These are phyloP conservation scores for Thecaphora thlaspeos DNA, from an alignment of 1,284 basidiomycete species.

Conservation along the genomic window DNA sequence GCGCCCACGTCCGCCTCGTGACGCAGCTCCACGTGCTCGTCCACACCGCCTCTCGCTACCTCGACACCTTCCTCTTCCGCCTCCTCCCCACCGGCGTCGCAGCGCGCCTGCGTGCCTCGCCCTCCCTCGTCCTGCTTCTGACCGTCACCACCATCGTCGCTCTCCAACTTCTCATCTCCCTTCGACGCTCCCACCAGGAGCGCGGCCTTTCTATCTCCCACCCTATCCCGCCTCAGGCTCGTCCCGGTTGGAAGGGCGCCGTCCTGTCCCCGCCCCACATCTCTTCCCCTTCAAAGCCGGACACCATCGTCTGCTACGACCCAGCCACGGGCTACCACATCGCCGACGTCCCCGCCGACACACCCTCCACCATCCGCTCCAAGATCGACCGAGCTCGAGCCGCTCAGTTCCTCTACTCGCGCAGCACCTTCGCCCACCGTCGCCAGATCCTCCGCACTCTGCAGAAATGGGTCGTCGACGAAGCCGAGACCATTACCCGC, in stretches of 20 bases:
- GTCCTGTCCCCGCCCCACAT: constrained; percentile 23
- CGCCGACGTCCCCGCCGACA: constrained; percentile 69
- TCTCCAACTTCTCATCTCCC: neutral
- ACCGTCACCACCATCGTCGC: constrained; percentile 1
- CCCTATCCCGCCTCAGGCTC: constrained; percentile 27
- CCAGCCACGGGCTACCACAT: constrained; percentile 81
- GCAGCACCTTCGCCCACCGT: constrained; percentile 76
- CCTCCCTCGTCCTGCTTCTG: constrained; percentile 14
- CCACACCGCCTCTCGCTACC: too few species aligned
- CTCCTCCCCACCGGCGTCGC: too few species aligned
- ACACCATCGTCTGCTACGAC: constrained; percentile 81
- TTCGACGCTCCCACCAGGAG: constrained; percentile 10
- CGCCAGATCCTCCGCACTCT: constrained; percentile 78
- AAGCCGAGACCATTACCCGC: constrained; percentile 78
- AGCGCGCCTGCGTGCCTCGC: too few species aligned
- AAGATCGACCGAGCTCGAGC: constrained; percentile 70
- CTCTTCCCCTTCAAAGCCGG: constrained; percentile 16
- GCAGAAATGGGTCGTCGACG: constrained; percentile 83
- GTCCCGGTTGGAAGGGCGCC: constrained; percentile 32
- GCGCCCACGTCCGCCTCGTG: too few species aligned
- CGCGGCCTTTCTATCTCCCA: constrained; percentile 18
- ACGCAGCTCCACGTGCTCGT: too few species aligned
- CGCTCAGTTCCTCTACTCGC: constrained; percentile 64
- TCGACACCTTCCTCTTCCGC: too few species aligned
- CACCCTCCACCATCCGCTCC: constrained; percentile 66